phyloP scores from a whole-genome alignment of 306 rosid species.

The Medicago truncatula region MtrunA17r5.0-ANR NC_053042.1:52801501-52802000 shows the following conservation, averaged over 20 bases:
- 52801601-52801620: neutral
- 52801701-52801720: no score
- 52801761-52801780: neutral
- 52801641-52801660: neutral
- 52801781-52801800: neutral
- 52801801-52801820: neutral
- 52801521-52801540: neutral
- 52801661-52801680: neutral
- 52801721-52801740: no score
- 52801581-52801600: no score
- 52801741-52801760: neutral
- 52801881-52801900: neutral
- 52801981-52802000: no score
- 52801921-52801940: no score
- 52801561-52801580: conserved; percentile 1
- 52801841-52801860: neutral
- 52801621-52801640: neutral
- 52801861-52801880: neutral
- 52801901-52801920: neutral
- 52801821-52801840: neutral
- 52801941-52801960: no score
- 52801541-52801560: neutral
- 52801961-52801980: no score
- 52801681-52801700: neutral
- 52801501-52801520: neutral